phyloP scores from a whole-genome alignment of 1,139 yeast genomes.

The Debaryomyces subglobosus region DNA sequence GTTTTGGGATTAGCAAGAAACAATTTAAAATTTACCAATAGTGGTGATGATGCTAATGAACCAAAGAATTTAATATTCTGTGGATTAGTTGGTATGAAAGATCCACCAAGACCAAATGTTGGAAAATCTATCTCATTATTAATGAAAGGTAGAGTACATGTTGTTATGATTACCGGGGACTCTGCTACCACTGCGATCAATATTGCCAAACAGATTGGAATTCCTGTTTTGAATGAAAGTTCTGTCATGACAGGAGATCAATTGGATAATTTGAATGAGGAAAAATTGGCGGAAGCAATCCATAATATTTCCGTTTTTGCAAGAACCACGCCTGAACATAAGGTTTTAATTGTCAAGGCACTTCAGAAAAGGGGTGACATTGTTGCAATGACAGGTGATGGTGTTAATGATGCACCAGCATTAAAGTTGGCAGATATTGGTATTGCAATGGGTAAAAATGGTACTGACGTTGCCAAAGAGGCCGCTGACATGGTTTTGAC shows the following conservation, averaged over 20 bases:
- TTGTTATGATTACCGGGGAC: slow-evolving; percentile 97
- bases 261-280: slow-evolving; percentile 70
- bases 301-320: slow-evolving; percentile 90
- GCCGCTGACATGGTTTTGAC: slow-evolving; percentile 98
- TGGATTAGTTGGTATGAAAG: slow-evolving; percentile 93
- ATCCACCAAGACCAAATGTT: slow-evolving; percentile 92
- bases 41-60: slow-evolving; percentile 29
- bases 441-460: slow-evolving; percentile 94
- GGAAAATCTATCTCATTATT: slow-evolving; percentile 69
- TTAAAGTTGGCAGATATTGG: slow-evolving; percentile 96
- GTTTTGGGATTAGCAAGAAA: slow-evolving; percentile 79
- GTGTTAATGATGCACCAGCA: slow-evolving; percentile 99
- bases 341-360: slow-evolving; percentile 87
- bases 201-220: slow-evolving; percentile 90
- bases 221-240: slow-evolving; percentile 69
- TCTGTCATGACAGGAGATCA: slow-evolving; percentile 84
- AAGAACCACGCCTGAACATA: slow-evolving; percentile 95
- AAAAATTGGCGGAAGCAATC: slow-evolving; percentile 71
- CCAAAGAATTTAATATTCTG: slow-evolving; percentile 70
- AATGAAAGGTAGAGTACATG: slow-evolving; percentile 91
- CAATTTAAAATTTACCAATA: slow-evolving; percentile 30
- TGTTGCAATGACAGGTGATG: slow-evolving; percentile 99
- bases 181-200: slow-evolving; percentile 89
- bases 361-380: slow-evolving; percentile 91
- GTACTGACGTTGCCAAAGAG: slow-evolving; percentile 98